Base-by-base conservation (phyloP, 352 stramenopile genomes). In the Pythium coloratum region DNA sequence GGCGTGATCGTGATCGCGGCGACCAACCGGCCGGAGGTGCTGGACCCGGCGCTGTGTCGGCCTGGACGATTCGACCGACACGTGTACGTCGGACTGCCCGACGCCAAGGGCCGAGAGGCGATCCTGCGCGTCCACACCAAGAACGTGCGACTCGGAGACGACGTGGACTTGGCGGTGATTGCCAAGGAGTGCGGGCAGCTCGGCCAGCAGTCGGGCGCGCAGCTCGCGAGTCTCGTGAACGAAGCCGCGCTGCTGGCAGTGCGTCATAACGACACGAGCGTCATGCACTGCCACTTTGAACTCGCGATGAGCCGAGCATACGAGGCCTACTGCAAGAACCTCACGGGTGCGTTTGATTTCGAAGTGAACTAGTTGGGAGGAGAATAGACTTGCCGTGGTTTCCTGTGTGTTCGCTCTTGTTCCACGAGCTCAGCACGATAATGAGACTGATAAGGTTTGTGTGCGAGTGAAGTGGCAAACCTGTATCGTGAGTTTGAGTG, bases 51-150 rank as follows among this genome's bases (percentile, higher is more conserved):
- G 16, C 75, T 99, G n/a, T 93, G 97, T 63, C 91, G 97, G 26
- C 96, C 97, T 13, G 97, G 97, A 12, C 92, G 97, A 63, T 99
- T 99, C 66, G 97, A 99, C 67, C 89, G 96, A 26, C 96, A 98
- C 73, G 92, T 99, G 26, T 97, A 97, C 55, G 96, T 99, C 6
- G 94, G 97, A 33, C 73, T 98, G 8, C 95, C 96, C 0, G 93
- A 99, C 72, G 82, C 86, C 51, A 91, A 91, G 38, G 95, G 95
- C 9, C 90, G 96, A 30, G 89, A 94, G 26, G 84, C 81, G 30
- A 94, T 95, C 60, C 62, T 95, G 30, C 71, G 80, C 16, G 83
- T 94, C 4, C 86, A 94, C 54, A 80, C 70, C 40, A 84, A 85
- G 38, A 77, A 76, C 32, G 83, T 94, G 14, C 75, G 78, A 6